Conservation (phyloP, 2,329 filamentous ascomycete genomes). For the Alternaria arbusti region DNA sequence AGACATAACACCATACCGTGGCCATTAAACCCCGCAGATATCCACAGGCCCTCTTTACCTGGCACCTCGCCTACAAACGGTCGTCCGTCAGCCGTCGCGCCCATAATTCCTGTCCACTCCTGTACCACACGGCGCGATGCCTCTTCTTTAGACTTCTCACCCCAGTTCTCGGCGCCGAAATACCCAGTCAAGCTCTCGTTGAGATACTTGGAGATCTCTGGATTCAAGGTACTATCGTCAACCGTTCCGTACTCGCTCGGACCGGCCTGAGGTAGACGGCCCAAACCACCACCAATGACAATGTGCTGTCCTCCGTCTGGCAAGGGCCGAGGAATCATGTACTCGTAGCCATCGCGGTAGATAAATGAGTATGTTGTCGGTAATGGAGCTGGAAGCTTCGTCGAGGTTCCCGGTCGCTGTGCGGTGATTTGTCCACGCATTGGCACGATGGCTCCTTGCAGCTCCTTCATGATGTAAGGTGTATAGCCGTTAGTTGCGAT, state of each 20-base stretch:
- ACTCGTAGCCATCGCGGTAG: constrained; percentile 68
- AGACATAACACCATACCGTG: constrained; percentile 70
- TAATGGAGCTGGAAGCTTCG: constrained; percentile 49
- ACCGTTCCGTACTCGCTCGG: constrained; percentile 61
- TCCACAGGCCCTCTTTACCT: constrained; percentile 56
- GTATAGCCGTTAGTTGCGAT: constrained; percentile 49
- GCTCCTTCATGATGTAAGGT: constrained; percentile 30
- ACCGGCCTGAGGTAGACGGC: constrained; percentile 51
- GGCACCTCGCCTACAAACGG: constrained; percentile 57
- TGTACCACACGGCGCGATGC: constrained; percentile 37
- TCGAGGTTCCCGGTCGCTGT: constrained; percentile 45
- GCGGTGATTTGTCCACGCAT: constrained; percentile 51
- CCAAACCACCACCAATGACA: constrained; percentile 67
- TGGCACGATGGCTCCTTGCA: constrained; percentile 52
- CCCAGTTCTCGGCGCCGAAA: constrained; percentile 57
- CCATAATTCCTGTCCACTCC: constrained; percentile 61
- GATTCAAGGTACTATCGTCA: constrained; percentile 62
- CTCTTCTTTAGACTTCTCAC: constrained; percentile 28
- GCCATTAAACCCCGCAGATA: constrained; percentile 68
- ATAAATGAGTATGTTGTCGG: constrained; percentile 67
- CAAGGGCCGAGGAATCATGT: constrained; percentile 65
- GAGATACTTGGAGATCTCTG: constrained; percentile 59
- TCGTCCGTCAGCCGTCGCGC: constrained; percentile 57
- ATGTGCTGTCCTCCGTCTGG: constrained; percentile 56
- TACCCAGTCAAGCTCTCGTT: constrained; percentile 52